These are phyloP conservation scores for Russula dissimulans DNA, from an alignment of 768 basidiomycete species.

Conservation along the genomic window DNA sequence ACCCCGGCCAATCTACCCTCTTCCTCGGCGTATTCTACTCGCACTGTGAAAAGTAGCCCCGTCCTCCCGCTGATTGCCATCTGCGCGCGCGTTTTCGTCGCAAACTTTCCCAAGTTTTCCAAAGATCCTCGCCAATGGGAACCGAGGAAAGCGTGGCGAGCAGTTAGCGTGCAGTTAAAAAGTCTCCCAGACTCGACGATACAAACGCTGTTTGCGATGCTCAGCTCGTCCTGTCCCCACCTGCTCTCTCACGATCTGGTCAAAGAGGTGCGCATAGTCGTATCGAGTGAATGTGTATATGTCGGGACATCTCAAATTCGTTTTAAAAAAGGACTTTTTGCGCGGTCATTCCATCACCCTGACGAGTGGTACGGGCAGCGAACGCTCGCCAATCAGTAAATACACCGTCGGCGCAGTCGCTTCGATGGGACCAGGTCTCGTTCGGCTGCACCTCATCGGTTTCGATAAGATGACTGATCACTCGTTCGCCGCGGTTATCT, in stretches of 20 bases:
- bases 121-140: conserved; percentile 34
- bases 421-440: conserved; percentile 14
- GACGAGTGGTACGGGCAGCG: conserved; percentile 39
- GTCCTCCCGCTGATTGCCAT: conserved; percentile 40
- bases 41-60: conserved; percentile 23
- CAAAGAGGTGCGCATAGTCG: conserved; percentile 34
- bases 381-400: conserved; percentile 30
- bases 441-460: conserved; percentile 41
- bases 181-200: conserved; percentile 43
- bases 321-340: conserved; percentile 48
- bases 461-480: conserved; percentile 45
- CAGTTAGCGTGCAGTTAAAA: conserved; percentile 33
- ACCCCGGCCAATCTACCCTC: conserved; percentile 35
- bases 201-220: conserved; percentile 42
- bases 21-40: conserved; percentile 41
- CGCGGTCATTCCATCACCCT: conserved; percentile 43
- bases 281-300: background rate
- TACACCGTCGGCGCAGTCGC: conserved; percentile 41
- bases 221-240: conserved; percentile 41
- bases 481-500: conserved; percentile 42
- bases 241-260: conserved; percentile 48
- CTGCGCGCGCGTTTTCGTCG: conserved; percentile 45
- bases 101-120: conserved; percentile 34
- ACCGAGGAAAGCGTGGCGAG: conserved; percentile 8
- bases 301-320: background rate